Evolutionary conservation across 495 filamentous ascomycete species (phyloP), one percentile per base, ranked within the genome.

Genomic region (Penicillium argentinense): DNA sequence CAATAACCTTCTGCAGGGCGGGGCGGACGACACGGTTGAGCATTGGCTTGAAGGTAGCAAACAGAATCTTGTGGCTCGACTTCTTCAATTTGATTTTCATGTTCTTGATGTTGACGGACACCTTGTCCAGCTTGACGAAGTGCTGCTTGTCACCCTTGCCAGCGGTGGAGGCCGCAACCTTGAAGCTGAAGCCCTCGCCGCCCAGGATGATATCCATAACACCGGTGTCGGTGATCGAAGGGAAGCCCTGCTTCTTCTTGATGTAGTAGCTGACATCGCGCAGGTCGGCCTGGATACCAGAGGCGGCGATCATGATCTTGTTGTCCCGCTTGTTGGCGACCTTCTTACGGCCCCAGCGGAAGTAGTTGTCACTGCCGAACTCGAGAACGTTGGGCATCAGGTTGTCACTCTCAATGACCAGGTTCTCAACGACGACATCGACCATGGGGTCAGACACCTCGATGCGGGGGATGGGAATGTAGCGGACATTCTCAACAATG

Each of bases 221-320:
- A 69, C 93, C 93, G 3, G 79, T 86, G 59, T 98, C 93, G 36
- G 82, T 91, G 63, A 98, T 75, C 9, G 87, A 81, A 2, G 92
- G 95, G 76, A 97, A 97, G 32, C 95, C 95, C 62, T 95, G 76
- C 78, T 98, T 98, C 71, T 85, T 87, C 69, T 95, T 91, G 74
- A 98, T 78, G 66, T 96, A 92, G 75, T 95, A 98, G 73, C 85
- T 87, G 40, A 98, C 87, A 66, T 97, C 93, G 42, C 65, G 60
- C 2, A 75, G 54, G 40, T 73, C 71, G 14, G 61, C 56, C 72
- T 98, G 93, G 40, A 97, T 80, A 14, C 91, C 91, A 39, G 89
- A 93, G 4, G 88, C 86, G 27, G 87, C 86, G 33, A 97, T 74
- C 75, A 91, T 76, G 52, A 76, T 66, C 64, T 87, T 85, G 67